Conservation (phyloP, 305 asterid species). For the Fraxinus latifolia region DNA sequence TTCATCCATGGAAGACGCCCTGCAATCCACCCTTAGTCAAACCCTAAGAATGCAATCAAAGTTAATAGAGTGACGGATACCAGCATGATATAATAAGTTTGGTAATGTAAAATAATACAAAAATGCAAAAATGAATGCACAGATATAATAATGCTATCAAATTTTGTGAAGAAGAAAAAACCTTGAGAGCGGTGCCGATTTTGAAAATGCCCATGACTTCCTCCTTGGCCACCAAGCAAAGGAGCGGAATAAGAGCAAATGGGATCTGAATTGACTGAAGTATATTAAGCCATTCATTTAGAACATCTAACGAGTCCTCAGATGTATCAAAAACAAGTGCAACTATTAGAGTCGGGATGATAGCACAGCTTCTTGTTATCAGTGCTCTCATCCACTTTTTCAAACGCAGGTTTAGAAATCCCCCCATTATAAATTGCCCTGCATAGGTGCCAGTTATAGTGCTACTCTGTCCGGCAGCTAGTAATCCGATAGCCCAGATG, state of each 20-base stretch:
- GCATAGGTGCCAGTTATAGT: slow-evolving; percentile 89
- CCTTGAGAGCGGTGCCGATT: slow-evolving; percentile 69
- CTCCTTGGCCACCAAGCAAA: slow-evolving; percentile 75
- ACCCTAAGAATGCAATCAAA: neutral
- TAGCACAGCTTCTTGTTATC: slow-evolving; percentile 78
- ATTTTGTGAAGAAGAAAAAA: slow-evolving; percentile 14
- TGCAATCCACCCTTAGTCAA: neutral
- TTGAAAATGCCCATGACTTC: slow-evolving; percentile 78
- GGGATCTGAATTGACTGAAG: slow-evolving; percentile 92
- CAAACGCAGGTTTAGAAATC: slow-evolving; percentile 63
- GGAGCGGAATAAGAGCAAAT: slow-evolving; percentile 84
- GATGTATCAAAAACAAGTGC: slow-evolving; percentile 74
- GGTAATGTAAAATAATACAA: neutral
- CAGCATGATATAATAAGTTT: neutral
- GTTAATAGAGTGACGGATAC: neutral
- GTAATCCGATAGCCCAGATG: slow-evolving; percentile 83
- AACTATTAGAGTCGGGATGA: slow-evolving; percentile 70
- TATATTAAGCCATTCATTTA: slow-evolving; percentile 86
- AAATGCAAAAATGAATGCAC: neutral
- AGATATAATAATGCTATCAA: neutral
- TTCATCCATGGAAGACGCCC: neutral
- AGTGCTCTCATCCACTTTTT: slow-evolving; percentile 87
- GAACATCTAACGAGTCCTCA: slow-evolving; percentile 65
- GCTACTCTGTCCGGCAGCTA: slow-evolving; percentile 96
- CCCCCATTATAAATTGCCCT: slow-evolving; percentile 91